Evolutionary conservation across 2,329 filamentous ascomycete species (phyloP), one percentile per base, ranked within the genome.

Genomic region (Aspergillus uvarum): DNA sequence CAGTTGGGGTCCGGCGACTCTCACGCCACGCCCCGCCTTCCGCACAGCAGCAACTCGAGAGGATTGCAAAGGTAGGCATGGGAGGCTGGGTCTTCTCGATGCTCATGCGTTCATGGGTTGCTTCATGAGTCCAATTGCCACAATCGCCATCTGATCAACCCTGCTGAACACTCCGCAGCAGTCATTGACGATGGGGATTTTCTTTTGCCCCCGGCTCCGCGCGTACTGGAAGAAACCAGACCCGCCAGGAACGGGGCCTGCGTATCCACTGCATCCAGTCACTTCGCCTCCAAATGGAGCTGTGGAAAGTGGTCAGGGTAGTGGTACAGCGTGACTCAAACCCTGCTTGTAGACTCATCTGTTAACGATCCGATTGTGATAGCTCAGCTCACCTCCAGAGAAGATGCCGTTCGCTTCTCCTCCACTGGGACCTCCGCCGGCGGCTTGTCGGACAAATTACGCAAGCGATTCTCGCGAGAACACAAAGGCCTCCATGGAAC

Each of bases 381-480:
- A 65, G 61, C 55, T 32, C 48, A 51, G 52, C 55, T 49, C 4
- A 58, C 62, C 38, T 56, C 38, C n/a, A 52, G 44, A 11, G 58
- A 67, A 4, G 38, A 66, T 60, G 31, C 47, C 21, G 29, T 42
- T 19, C 29, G 31, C 31, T 52, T 47, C 35, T 49, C 54, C 5
- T 47, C 47, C 8, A 54, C 59, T 29, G 66, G 62, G 24, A 58
- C 60, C 29, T 65, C 66, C 47, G 63, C 67, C 1, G 64, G 61
- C 38, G 67, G 66, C 38, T 56, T 76, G 11, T 71, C 74, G 4
- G 63, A 65, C 53, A 69, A 59, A 54, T 57, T 77, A 19, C 74
- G 74, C 16, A 69, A 64, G 48, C 69, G 71, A 14, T 69, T 77
- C 51, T 76, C 75, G 14, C 64, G 68, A 59, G 73, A 76, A 50